These are phyloP conservation scores for Colletotrichum eremochloae DNA, from an alignment of 2,329 filamentous ascomycete genomes.

Conservation along the genomic window DNA sequence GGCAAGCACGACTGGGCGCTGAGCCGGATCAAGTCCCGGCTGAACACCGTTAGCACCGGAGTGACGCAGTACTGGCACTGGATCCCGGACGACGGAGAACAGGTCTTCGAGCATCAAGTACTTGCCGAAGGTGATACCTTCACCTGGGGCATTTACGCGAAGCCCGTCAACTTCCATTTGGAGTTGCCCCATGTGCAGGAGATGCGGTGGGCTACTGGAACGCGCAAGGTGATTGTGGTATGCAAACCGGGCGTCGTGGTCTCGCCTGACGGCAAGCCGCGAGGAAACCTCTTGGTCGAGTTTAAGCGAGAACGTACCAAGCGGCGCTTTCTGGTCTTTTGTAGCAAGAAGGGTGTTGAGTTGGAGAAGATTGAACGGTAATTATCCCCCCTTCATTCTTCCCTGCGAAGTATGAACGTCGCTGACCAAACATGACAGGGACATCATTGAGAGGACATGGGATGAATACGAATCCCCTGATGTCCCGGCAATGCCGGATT, in stretches of 20 bases:
- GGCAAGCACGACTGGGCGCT: conserved; percentile 64
- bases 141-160: conserved; percentile 63
- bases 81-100: conserved; percentile 53
- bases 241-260: conserved; percentile 47
- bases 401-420: background rate
- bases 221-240: conserved; percentile 58
- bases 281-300: conserved; percentile 63
- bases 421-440: conserved; percentile 38
- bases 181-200: conserved; percentile 60
- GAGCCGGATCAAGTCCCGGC: conserved; percentile 64
- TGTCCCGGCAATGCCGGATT: conserved; percentile 36
- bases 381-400: conserved; percentile 44
- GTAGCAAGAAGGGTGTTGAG: conserved; percentile 58
- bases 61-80: conserved; percentile 71
- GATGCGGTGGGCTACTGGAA: conserved; percentile 59
- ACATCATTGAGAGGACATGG: conserved; percentile 59
- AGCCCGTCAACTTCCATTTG: conserved; percentile 65
- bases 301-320: conserved; percentile 68
- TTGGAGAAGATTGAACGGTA: conserved; percentile 58
- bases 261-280: conserved; percentile 50
- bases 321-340: conserved; percentile 64
- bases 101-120: conserved; percentile 67
- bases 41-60: conserved; percentile 59
- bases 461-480: conserved; percentile 44
- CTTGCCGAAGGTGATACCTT: conserved; percentile 59